phyloP scores from a whole-genome alignment of 192 early-diverging fungal species.

The Spizellomyces punctatus region DNA sequence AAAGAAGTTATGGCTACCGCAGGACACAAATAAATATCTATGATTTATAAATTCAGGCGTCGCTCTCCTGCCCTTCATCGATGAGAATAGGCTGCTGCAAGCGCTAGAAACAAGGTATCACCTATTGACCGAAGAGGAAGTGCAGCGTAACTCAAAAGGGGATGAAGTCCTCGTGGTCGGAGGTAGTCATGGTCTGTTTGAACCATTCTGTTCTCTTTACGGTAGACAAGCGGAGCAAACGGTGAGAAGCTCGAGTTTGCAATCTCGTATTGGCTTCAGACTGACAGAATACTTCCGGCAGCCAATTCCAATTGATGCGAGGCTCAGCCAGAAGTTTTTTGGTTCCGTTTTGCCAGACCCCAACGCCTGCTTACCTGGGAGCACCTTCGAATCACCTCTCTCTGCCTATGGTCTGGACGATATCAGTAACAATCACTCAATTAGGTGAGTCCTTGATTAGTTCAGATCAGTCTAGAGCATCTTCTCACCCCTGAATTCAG shows the following conservation, averaged over 20 bases:
- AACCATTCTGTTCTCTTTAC: conserved; percentile 46
- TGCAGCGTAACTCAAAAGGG: conserved; percentile 42
- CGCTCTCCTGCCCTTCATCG: conserved; percentile 98
- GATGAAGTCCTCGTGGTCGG: conserved; percentile 46
- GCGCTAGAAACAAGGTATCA: conserved; percentile 69
- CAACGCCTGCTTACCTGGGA: conserved; percentile 48
- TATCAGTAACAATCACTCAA: conserved; percentile 40
- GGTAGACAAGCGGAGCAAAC: conserved; percentile 15
- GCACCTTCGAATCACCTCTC: conserved; percentile 51
- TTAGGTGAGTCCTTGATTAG: not conserved
- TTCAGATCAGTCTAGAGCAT: no score
- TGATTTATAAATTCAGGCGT: conserved; percentile 38
- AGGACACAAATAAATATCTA: conserved; percentile 4
- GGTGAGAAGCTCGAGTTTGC: conserved; percentile 11
- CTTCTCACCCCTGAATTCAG: not conserved
- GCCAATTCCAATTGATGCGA: conserved; percentile 40
- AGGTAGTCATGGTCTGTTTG: conserved; percentile 39
- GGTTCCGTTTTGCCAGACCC: conserved; percentile 49
- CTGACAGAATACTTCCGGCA: not conserved
- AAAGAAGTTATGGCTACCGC: not conserved
- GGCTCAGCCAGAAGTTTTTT: conserved; percentile 28
- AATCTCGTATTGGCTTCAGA: not conserved
- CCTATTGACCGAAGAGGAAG: conserved; percentile 48
- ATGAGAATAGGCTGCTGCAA: conserved; percentile 78
- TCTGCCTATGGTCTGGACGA: conserved; percentile 37